Evolutionary conservation across 306 rosid species (phyloP), one percentile per base, ranked within the genome.

Genomic region (Malus sylvestris): DNA sequence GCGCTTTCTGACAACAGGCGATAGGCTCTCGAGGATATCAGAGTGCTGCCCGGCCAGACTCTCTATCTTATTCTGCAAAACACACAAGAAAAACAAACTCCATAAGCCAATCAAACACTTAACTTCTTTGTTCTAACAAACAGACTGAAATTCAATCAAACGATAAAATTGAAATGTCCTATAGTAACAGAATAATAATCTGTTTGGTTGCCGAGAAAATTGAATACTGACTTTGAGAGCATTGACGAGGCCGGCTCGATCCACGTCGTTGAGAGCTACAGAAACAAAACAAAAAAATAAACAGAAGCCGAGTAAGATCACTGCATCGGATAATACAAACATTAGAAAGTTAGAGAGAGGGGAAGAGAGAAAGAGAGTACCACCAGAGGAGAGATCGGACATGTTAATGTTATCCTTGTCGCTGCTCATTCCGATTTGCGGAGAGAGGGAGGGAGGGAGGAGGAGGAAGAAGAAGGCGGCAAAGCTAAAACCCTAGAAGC

Each of bases 11-110:
- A 93, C 93, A 44, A 22, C 74, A 1, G 96, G 96, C 0, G 98
- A 4, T 5, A 93, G 82, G 23, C 80, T 79, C 80, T 89, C 97
- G 1, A 93, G 86, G 73, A 87, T 68, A 70, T 93, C 96, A 9
- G 90, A 82, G 83, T 91, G 97, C 78, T 91, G 91, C 46, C 97
- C 97, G 62, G 97, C 96, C 45, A 93, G 78, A 83, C 96, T 88
- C 85, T 91, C 93, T 33, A 89, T 91, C 88, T 87, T 91, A 84
- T 78, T 88, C 97, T 92, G 85, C 80, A 66, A 38, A 83, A 13
- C 8, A 75, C 19, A 23, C 35, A 72, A 66, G 8, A 6, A 62
- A 68, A 44, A 13, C 30, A 40, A 33, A 9, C 13, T 46, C 22
- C 0, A 60, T 16, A 44, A 72, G 23, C 61, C 16, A 68, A 46